Evolutionary conservation across 495 filamentous ascomycete genomes (phyloP), one percentile per base, ranked within the genome.

Genomic region (Aspergillus ostianus): DNA sequence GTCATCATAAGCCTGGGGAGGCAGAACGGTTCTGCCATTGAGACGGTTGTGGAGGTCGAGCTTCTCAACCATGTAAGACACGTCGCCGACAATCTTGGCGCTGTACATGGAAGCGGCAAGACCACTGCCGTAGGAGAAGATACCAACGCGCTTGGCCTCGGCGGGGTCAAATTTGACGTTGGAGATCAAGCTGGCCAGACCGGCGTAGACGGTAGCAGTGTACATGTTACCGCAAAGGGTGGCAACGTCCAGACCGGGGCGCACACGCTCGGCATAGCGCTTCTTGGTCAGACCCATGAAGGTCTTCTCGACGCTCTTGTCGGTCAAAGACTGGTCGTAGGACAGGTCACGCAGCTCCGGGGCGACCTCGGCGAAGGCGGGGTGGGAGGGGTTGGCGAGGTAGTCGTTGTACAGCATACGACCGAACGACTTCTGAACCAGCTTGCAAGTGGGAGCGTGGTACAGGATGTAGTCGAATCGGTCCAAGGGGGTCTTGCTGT

Each of bases 201-300:
- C 91, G 58, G 86, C 87, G 80, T 92, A 98, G 64, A 98, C 90
- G 71, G 91, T 96, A 52, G 89, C 94, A 67, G 89, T 93, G 80
- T 98, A 98, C 95, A 97, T 98, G 84, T 98, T 98, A 75, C 94
- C 95, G 76, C 92, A 97, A 79, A 91, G 87, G 47, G 92, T 97
- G 41, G 94, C 89, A 21, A 95, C 89, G 71, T 95, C 81, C 70
- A 94, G 89, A 68, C 82, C 77, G 44, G 95, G 92, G 71, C 87
- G 80, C 58, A 98, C 90, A 73, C 92, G 90, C 75, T 92, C 86
- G 64, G 87, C 85, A 80, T 92, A 98, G 58, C 87, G 87, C 86
- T 97, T 97, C 89, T 98, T 98, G 70, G 91, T 87, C 61, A 98
- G 84, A 52, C 70, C 87, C 89, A 98, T 92, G 78, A 98, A 96